Evolutionary conservation across 2,329 filamentous ascomycete species (phyloP), one percentile per base, ranked within the genome.

Genomic region (Trichothecium roseum): DNA sequence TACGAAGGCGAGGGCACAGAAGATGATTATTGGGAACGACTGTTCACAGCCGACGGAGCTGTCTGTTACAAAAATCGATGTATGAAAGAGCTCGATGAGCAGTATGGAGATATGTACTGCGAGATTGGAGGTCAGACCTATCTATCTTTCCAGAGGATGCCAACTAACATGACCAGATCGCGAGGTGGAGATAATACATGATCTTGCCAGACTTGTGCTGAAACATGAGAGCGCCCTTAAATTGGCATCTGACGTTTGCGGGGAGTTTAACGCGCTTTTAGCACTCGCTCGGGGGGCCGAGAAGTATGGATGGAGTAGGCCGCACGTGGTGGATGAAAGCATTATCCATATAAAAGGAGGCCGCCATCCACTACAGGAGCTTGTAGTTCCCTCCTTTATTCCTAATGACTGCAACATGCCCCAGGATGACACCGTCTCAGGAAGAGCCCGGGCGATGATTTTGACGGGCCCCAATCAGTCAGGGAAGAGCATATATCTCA

Each of bases 401-500:
- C 69, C 86, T 1, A 98, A 98, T 43, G 72, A 86, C 53, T 87
- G 84, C 16, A 59, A 62, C n/a, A 51, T 94, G 5, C 52, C 64
- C 10, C 83, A 16, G 22, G 28, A 26, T 29, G 24, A 8, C 24
- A 28, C 15, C 13, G 15, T 26, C 10, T 15, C 33, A 32, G 34
- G 36, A 5, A n/a, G 42, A 14, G 29, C 45, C 10, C 85, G 73
- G 43, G 81, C 86, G 60, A 54, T 95, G 10, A 63, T 95, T 5
- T 58, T 98, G 48, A 96, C 91, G 0, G 91, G 91, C 0, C 88
- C 91, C 4, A 98, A 98, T 47, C 93, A 91, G 54, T 96, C 91
- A 0, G 91, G 91, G 1, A 98, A 98, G 57, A 96, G 87, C 46
- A 76, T 96, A 0, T 96, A 94, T 56, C 69, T 96, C 52, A 98